Percentiles rank a stretch among this genome's conserved stretches.
These are phyloP conservation scores for Naumovozyma baii DNA, from an alignment of 805 yeast genomes.

Conservation along the genomic window DNA sequence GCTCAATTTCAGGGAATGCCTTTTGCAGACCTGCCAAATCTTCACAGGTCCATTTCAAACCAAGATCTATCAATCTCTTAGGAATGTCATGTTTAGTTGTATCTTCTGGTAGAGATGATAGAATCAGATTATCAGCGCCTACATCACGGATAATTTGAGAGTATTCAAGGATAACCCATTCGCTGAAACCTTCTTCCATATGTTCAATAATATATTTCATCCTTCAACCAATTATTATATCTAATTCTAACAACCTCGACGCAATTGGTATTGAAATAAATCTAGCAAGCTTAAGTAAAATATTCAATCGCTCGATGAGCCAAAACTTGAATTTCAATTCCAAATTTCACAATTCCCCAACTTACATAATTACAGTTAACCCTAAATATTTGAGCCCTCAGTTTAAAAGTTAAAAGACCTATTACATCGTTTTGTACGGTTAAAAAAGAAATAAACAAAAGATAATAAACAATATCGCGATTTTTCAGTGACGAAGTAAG, in stretches of 20 bases:
- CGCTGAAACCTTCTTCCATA: constrained; percentile 94
- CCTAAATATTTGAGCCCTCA: too few species aligned
- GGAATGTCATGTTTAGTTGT: constrained; percentile 63
- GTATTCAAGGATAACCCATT: constrained; percentile 90
- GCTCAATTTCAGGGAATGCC: constrained; percentile 37
- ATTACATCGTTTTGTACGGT: not conserved
- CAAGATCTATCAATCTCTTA: constrained; percentile 42
- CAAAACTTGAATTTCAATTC: too few species aligned
- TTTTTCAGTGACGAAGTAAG: not conserved
- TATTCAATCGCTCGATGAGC: too few species aligned
- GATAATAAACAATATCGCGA: not conserved
- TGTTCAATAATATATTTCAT: constrained; percentile 95
- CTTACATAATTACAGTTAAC: too few species aligned
- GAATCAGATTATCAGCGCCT: constrained; percentile 62
- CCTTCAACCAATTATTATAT: too few species aligned
- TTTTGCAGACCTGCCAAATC: constrained; percentile 46
- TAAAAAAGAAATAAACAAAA: not conserved
- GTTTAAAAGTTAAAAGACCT: too few species aligned
- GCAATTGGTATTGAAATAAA: too few species aligned
- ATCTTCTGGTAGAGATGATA: constrained; percentile 63
- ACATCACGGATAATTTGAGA: constrained; percentile 73
- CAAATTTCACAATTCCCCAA: too few species aligned
- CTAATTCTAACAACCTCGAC: too few species aligned
- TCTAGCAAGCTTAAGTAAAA: too few species aligned
- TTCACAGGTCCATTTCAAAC: constrained; percentile 72